Conservation (phyloP, 306 rosid species). For the Hippophae gyantsensis region DNA sequence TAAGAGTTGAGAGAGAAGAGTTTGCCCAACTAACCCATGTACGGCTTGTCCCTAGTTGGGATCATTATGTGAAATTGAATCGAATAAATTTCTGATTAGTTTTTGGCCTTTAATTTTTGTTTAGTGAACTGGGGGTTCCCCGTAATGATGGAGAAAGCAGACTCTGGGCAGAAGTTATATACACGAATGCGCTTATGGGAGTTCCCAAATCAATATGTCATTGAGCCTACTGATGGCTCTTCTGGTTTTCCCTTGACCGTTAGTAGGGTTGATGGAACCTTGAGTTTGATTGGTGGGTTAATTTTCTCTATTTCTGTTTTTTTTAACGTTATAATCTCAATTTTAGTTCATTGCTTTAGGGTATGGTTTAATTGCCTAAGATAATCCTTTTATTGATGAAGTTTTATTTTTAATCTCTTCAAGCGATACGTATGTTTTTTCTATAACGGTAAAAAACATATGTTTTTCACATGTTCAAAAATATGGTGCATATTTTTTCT, state of each 20-base stretch:
- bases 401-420: too few relatives aligned
- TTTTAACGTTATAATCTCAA: neutral
- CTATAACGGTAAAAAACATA: too few relatives aligned
- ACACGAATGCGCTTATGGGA: slow-evolving; percentile 90
- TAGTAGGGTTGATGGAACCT: slow-evolving; percentile 64
- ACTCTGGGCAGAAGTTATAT: slow-evolving; percentile 73
- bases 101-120: neutral
- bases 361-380: too few relatives aligned
- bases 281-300: slow-evolving; percentile 66
- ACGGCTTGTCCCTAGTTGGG: too few relatives aligned
- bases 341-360: slow-evolving; percentile 4
- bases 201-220: slow-evolving; percentile 73
- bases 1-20: too few relatives aligned
- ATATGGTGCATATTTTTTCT: too few relatives aligned
- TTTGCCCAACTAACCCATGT: too few relatives aligned
- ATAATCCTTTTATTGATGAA: too few relatives aligned
- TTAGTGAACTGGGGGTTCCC: slow-evolving; percentile 26
- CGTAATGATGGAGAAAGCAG: slow-evolving; percentile 80
- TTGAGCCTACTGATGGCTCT: slow-evolving; percentile 96
- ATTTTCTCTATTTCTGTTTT: neutral
- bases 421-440: too few relatives aligned
- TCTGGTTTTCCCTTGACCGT: slow-evolving; percentile 65
- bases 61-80: too few relatives aligned
- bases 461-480: too few relatives aligned
- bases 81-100: too few relatives aligned